phyloP scores from a whole-genome alignment of 768 basidiomycete genomes.

The Suillus decipiens region DNA sequence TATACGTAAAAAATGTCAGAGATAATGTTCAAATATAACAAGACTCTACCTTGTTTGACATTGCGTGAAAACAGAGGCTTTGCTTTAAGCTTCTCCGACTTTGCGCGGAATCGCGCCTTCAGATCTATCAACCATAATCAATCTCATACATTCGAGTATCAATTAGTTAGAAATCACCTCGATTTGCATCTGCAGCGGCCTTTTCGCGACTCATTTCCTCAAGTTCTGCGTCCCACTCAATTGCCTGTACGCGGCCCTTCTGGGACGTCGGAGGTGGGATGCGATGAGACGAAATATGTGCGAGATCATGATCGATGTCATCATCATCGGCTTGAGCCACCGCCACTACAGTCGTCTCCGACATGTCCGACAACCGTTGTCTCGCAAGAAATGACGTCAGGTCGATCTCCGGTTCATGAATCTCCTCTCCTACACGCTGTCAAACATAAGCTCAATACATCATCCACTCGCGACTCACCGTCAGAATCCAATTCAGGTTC shows the following conservation, averaged over 20 bases:
- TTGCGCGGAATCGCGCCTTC: conserved; percentile 58
- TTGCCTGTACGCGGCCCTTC: conserved; percentile 65
- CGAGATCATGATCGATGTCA: conserved; percentile 57
- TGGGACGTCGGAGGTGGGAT: conserved; percentile 31
- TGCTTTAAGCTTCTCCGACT: conserved; percentile 47
- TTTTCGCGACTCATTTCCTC: conserved; percentile 72
- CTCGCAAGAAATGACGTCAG: conserved; percentile 59
- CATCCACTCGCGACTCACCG: conserved; percentile 42
- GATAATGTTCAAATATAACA: background rate
- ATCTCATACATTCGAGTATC: background rate
- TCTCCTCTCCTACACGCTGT: conserved; percentile 54
- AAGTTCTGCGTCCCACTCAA: conserved; percentile 64
- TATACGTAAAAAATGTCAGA: background rate
- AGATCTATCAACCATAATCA: conserved; percentile 43
- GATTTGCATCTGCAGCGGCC: conserved; percentile 60
- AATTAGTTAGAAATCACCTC: conserved; percentile 51
- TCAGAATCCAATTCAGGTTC: conserved; percentile 71
- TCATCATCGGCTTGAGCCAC: conserved; percentile 49
- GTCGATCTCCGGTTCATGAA: conserved; percentile 73
- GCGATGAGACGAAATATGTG: conserved; percentile 41
- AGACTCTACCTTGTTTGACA: conserved; percentile 39
- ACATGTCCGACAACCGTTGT: conserved; percentile 50
- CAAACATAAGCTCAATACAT: background rate
- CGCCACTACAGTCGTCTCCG: conserved; percentile 8
- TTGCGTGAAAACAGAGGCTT: conserved; percentile 38